These are phyloP conservation scores for Curvularia spicifera DNA, from an alignment of 2,329 filamentous ascomycete genomes.

Conservation along the genomic window DNA sequence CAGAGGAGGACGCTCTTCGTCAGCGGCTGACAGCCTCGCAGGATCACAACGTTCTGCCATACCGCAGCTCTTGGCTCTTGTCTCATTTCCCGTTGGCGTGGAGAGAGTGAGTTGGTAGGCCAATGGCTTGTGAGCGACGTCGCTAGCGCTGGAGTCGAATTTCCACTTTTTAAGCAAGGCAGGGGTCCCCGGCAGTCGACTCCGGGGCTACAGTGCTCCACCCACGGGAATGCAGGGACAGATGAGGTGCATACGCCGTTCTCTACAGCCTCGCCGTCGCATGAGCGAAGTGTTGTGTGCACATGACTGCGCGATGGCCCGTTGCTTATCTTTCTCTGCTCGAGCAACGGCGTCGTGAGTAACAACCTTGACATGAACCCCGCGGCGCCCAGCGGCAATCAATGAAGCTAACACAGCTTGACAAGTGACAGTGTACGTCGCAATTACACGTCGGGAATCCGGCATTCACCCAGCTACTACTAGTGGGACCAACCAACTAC, in stretches of 20 bases:
- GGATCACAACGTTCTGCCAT: conserved; percentile 4
- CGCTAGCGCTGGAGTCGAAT: conserved; percentile 27
- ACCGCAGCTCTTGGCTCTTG: conserved; percentile 17
- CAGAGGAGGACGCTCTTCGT: not conserved
- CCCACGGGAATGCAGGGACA: conserved; percentile 14
- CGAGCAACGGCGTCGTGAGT: not conserved
- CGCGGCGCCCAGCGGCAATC: not conserved
- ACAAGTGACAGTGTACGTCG: conserved; percentile 25
- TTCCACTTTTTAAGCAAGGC: conserved; percentile 46
- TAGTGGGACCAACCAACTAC: conserved; percentile 9
- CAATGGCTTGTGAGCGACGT: conserved; percentile 28
- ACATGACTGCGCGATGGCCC: not conserved
- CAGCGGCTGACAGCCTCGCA: conserved; percentile 9
- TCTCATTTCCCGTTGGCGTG: conserved; percentile 32
- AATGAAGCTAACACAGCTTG: not conserved
- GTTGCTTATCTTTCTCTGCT: not conserved
- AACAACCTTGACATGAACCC: not conserved
- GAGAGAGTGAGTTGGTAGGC: conserved; percentile 29
- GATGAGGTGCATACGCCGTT: conserved; percentile 17
- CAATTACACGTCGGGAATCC: conserved; percentile 24
- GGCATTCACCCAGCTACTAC: conserved; percentile 20
- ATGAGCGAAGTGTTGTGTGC: not conserved
- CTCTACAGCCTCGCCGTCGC: conserved; percentile 18
- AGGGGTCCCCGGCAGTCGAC: conserved; percentile 25
- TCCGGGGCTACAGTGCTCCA: conserved; percentile 19